These are phyloP conservation scores for Massariosphaeria phaeospora DNA, from an alignment of 495 filamentous ascomycete genomes.

Conservation along the genomic window DNA sequence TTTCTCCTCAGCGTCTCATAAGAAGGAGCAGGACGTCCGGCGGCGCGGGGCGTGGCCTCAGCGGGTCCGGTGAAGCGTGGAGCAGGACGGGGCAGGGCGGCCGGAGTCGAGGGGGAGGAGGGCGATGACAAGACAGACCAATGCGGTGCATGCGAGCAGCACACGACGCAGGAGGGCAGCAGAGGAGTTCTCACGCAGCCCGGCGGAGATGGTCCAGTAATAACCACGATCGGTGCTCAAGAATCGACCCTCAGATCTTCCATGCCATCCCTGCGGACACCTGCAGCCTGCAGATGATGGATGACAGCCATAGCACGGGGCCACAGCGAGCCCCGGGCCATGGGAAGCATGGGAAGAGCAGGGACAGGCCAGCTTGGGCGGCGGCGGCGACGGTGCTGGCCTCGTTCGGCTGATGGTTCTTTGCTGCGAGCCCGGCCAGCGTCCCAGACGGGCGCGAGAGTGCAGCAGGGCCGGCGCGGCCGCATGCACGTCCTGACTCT, in stretches of 20 bases:
- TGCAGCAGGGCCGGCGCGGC: conserved; percentile 21
- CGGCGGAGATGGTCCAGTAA: conserved; percentile 34
- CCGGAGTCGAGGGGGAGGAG: conserved; percentile 5
- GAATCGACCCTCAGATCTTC: conserved; percentile 32
- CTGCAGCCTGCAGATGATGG: conserved; percentile 32
- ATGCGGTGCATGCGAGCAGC: conserved; percentile 24
- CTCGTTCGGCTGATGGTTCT: conserved; percentile 37
- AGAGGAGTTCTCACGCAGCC: conserved; percentile 16
- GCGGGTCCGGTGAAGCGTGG: conserved; percentile 4
- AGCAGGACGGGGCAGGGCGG: conserved; percentile 10
- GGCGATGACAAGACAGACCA: conserved; percentile 25
- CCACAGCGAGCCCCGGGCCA: conserved; percentile 20
- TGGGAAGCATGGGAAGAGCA: conserved; percentile 29
- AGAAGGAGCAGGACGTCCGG: conserved; percentile 1
- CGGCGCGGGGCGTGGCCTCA: conserved; percentile 2
- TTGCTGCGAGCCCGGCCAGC: conserved; percentile 10
- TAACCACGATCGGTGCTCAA: conserved; percentile 33
- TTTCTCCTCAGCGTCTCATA: too few relatives aligned
- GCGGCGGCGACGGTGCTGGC: conserved; percentile 28
- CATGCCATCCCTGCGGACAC: conserved; percentile 25
- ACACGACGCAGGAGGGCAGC: conserved; percentile 27
- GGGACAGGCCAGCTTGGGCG: conserved; percentile 23
- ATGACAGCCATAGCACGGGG: conserved; percentile 33
- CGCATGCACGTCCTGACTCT: conserved; percentile 17
- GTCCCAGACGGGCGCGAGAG: conserved; percentile 19